Percentiles rank a stretch among this genome's conserved stretches.
These are phyloP conservation scores for Fusarium chaquense DNA, from an alignment of 2,329 filamentous ascomycete species.

Conservation along the genomic window DNA sequence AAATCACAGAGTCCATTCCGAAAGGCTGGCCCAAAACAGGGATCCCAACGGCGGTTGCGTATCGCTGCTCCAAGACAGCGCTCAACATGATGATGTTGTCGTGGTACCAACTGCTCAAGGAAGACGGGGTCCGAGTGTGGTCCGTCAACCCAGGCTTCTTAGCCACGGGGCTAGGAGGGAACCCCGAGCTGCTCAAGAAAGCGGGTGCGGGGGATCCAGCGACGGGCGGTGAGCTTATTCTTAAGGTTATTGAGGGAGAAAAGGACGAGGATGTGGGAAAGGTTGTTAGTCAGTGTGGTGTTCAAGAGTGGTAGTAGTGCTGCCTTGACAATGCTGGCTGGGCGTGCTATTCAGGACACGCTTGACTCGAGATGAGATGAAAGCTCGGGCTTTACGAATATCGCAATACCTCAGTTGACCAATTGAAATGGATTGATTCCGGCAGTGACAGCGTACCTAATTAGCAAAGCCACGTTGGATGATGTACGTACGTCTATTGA, in stretches of 20 bases:
- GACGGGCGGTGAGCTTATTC: conserved; percentile 55
- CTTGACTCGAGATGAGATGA: neutral
- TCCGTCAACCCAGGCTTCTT: conserved; percentile 62
- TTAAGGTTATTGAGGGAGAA: conserved; percentile 56
- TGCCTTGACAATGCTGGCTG: neutral
- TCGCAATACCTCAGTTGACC: neutral
- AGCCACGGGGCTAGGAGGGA: conserved; percentile 59
- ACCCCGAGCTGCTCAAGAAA: conserved; percentile 48
- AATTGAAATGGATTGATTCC: neutral
- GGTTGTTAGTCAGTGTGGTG: conserved; percentile 49
- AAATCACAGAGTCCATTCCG: conserved; percentile 42
- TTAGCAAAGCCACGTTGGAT: conserved; percentile 36
- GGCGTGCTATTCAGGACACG: neutral
- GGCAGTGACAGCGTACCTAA: neutral
- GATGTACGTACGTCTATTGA: conserved; percentile 24
- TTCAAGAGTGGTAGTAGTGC: conserved; percentile 50
- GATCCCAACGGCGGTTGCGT: conserved; percentile 51
- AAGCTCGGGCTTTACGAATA: neutral
- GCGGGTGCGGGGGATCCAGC: conserved; percentile 53
- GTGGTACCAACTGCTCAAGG: conserved; percentile 58
- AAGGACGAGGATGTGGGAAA: conserved; percentile 57
- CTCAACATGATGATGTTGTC: conserved; percentile 54
- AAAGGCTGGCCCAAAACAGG: conserved; percentile 66
- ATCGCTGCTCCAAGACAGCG: conserved; percentile 45
- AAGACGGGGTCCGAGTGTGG: conserved; percentile 65